Evolutionary conservation across 2,329 filamentous ascomycete species (phyloP), one percentile per base, ranked within the genome.

Genomic region (Daldinia sp.): DNA sequence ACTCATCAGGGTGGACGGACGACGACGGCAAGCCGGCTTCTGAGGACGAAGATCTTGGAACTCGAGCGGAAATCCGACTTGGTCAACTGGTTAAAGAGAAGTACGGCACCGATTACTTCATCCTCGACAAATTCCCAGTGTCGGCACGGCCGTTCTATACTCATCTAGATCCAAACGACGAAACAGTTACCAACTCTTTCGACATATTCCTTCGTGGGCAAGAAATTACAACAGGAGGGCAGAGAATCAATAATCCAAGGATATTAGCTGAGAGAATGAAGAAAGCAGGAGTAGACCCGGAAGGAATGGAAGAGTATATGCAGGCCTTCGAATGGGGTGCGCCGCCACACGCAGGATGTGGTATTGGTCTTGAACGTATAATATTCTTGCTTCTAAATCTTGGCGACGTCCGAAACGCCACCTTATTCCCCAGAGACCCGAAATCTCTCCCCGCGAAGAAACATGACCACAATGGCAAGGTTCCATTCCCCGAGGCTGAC

Each of bases 141-240:
- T 89, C 87, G 5, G 94, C 92, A 2, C 87, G 94, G 41, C 94
- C 94, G 0, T 97, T 97, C 78, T 97, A 97, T 74, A 92, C 94
- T 1, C 94, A 96, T 85, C 90, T 90, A 25, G 92, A 96, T 66
- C 85, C 89, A 1, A 41, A 71, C 2, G 68, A 75, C n/a, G 70
- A 73, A 0, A 64, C 63, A 0, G 41, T 88, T 75, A 97, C 94
- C 51, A 96, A 96, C 75, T 96, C 94, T 0, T 97, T 97, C 71
- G 94, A 97, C 75, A 96, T 97, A 60, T 97, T 97, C 79, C 85
- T 97, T 41, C 90, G 94, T 27, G 94, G 94, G 0, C 94, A 97
- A 73, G 94, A 97, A 76, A 95, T 97, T 59, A 88, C 94, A 45
- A 94, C 92, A 0, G 94, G 94, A 70, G 94, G 94, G 6, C 94